Evolutionary conservation across 2,329 filamentous ascomycete genomes (phyloP).

Genomic region (Pseudocercospora fijiensis): DNA sequence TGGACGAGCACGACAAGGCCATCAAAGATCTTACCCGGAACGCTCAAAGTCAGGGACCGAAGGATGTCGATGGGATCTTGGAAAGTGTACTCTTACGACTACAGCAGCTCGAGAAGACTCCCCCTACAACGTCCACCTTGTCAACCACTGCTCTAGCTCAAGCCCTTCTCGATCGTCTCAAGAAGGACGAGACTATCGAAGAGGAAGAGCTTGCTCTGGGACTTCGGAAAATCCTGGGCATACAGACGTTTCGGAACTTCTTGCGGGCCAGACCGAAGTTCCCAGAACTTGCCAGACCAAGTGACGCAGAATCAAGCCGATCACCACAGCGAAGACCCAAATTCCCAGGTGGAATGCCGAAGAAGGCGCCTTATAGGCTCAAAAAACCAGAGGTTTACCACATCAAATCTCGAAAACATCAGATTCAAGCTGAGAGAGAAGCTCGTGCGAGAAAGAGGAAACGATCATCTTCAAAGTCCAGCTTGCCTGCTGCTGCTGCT

Average conservation of each 20-base stretch:
- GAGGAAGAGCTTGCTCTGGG: not conserved
- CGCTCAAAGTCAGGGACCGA: not conserved
- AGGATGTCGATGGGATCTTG: not conserved
- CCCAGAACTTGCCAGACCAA: too few species aligned
- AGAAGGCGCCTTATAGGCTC: not conserved
- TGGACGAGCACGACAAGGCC: not conserved
- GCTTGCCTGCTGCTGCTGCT: not conserved
- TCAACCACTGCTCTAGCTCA: not conserved
- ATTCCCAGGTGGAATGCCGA: not conserved
- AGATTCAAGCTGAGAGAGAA: not conserved
- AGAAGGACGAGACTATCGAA: not conserved
- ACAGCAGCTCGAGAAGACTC: conserved; percentile 2
- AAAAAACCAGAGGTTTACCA: not conserved
- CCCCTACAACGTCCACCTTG: not conserved
- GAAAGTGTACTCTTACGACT: not conserved
- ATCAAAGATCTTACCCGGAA: not conserved
- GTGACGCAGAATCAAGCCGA: not conserved
- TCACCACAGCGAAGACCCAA: not conserved
- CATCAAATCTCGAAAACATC: not conserved
- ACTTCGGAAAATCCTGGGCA: not conserved
- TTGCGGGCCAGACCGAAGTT: too few species aligned
- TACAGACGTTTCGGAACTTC: too few species aligned
- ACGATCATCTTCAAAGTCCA: not conserved
- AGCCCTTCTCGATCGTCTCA: not conserved
- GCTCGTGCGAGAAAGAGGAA: not conserved